phyloP scores from a whole-genome alignment of 352 stramenopile species.

The Globisporangium alternatum region DNA sequence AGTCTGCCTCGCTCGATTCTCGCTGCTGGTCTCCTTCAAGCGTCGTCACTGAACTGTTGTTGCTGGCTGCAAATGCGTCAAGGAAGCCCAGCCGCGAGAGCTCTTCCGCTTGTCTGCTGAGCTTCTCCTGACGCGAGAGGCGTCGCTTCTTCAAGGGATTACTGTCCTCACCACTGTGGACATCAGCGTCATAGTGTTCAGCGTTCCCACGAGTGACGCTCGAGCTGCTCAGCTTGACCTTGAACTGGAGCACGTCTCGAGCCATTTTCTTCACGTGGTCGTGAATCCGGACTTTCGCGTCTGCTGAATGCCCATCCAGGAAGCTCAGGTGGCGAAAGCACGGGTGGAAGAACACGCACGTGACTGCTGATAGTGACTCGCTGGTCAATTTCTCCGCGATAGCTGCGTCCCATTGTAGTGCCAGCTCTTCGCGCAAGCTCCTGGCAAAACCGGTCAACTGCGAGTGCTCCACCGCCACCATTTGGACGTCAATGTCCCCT shows the following conservation, averaged over 20 bases:
- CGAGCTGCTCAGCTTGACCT: slow-evolving; percentile 4
- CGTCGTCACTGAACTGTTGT: neutral
- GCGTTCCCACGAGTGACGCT: neutral
- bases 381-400: slow-evolving; percentile 4
- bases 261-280: slow-evolving; percentile 7
- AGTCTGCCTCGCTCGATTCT: neutral
- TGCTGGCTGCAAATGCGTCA: slow-evolving; percentile 1
- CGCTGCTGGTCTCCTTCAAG: neutral
- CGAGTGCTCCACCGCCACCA: neutral
- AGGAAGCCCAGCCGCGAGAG: slow-evolving; percentile 19
- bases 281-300: slow-evolving; percentile 6
- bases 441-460: slow-evolving; percentile 11
- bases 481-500: neutral
- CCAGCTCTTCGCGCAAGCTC: slow-evolving; percentile 11
- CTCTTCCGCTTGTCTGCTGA: slow-evolving; percentile 17
- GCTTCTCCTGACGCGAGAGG: slow-evolving; percentile 13
- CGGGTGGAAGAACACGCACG: slow-evolving; percentile 23
- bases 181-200: neutral
- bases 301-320: neutral
- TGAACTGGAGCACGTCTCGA: slow-evolving; percentile 11
- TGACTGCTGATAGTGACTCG: slow-evolving; percentile 7
- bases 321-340: slow-evolving; percentile 25
- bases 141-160: slow-evolving; percentile 16
- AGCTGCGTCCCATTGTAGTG: slow-evolving; percentile 8
- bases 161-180: neutral